phyloP scores from a whole-genome alignment of 2,329 filamentous ascomycete species.

The Alternaria viburni region DNA sequence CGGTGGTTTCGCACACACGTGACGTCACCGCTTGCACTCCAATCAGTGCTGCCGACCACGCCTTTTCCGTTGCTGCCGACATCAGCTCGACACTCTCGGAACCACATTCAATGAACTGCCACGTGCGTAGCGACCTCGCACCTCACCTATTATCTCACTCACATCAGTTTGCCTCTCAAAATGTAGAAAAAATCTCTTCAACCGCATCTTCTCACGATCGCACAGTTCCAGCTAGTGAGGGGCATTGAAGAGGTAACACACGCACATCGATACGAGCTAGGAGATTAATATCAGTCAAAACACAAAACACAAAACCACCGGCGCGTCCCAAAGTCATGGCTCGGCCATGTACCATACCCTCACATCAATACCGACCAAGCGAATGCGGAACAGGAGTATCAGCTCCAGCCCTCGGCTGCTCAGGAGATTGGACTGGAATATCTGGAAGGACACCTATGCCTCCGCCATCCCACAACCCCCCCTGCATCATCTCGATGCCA shows the following conservation, averaged over 20 bases:
- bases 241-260: neutral
- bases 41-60: too few relatives aligned
- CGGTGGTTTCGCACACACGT: too few relatives aligned
- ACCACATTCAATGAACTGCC: too few relatives aligned
- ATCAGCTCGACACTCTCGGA: neutral
- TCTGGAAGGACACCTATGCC: neutral
- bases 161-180: neutral
- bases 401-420: neutral
- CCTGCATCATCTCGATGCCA: neutral
- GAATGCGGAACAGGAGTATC: neutral
- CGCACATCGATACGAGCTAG: neutral
- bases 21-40: too few relatives aligned
- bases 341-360: fast-evolving
- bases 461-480: neutral
- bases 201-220: neutral
- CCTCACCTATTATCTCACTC: too few relatives aligned
- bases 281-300: fast-evolving
- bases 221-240: neutral
- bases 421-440: neutral
- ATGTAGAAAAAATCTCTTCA: neutral
- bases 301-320: neutral
- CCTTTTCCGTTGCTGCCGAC: neutral
- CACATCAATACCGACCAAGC: neutral
- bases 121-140: too few relatives aligned
- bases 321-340: neutral